Evolutionary conservation across 148 eudicot genomes (phyloP), one percentile per base, ranked within the genome.

Genomic region (Fagopyrum tataricum): DNA sequence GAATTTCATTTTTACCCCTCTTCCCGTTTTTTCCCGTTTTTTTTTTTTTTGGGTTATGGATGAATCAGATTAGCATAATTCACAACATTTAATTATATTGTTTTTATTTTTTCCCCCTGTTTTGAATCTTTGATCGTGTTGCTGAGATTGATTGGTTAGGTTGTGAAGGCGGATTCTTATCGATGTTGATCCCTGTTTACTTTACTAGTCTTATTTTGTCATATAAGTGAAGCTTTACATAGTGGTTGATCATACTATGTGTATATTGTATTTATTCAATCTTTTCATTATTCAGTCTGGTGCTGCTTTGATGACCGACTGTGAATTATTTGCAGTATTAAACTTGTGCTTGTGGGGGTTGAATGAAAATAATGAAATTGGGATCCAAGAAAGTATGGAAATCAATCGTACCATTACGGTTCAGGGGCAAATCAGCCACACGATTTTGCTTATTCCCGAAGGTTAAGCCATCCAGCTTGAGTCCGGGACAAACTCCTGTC

Each of bases 331-430:
- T 76, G 79, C 80, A 86, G 82, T 76, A 80, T 56, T 24, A 56
- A 70, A 67, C 53, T 72, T 67, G 68, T 70, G 76, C 73, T 82
- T 73, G 82, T 26, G 51, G 72, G 72, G 67, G 55, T 61, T 70
- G 43, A 41, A 78, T 51, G 48, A 73, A 70, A 31, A 84, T 64
- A 37, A 91, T 91, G 97, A 83, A 82, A 79, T 61, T 83, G 53
- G 81, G 67, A 75, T 75, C 82, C 72, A 88, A 81, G 84, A 90
- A 85, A 85, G 88, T 82, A 80, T 86, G 92, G 92, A 90, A 79
- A 73, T 84, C 85, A 26, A 72, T 86, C 20, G 72, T 86, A 46
- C 92, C 96, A 70, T 64, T 82, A 44, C 87, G 84, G 67, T 80
- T 87, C 73, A 82, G 78, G 81, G 79, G 78, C 23, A 91, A 85